Percentiles rank a stretch among this genome's conserved stretches.
Evolutionary conservation across 2,329 filamentous ascomycete species (phyloP).

Genomic region (Alternaria arbusti): DNA sequence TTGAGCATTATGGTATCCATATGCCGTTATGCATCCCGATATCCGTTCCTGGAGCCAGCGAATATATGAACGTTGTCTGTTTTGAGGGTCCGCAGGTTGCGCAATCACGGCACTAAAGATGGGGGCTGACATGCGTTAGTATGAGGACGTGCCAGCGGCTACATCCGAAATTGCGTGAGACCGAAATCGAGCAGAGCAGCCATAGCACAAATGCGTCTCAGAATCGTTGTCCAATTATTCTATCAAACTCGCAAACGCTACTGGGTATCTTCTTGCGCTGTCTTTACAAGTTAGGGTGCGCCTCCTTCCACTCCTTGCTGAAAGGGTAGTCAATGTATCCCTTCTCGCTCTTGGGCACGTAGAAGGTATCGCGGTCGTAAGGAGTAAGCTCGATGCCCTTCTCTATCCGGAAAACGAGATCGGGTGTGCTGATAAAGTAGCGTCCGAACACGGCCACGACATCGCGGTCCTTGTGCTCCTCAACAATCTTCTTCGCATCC

Average conservation of each 20-base stretch:
- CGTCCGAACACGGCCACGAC: slow-evolving; percentile 57
- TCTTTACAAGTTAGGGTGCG: background rate
- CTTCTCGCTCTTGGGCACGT: slow-evolving; percentile 41
- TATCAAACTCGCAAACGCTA: background rate
- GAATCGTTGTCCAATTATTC: background rate
- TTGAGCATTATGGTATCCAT: fast-evolving
- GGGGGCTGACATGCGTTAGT: background rate
- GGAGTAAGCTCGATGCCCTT: slow-evolving; percentile 52
- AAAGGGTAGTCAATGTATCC: slow-evolving; percentile 52
- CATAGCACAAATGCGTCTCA: background rate
- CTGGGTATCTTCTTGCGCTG: background rate
- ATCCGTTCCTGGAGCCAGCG: background rate
- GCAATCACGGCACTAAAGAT: background rate
- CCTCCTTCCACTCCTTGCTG: slow-evolving; percentile 26
- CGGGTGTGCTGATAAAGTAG: slow-evolving; percentile 58
- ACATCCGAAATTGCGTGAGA: background rate
- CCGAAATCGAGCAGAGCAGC: background rate
- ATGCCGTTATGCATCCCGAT: background rate
- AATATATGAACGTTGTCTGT: background rate
- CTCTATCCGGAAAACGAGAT: slow-evolving; percentile 55
- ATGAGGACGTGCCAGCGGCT: background rate
- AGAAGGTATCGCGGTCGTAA: slow-evolving; percentile 57
- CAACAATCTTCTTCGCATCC: slow-evolving; percentile 45
- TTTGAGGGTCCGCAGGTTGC: background rate
- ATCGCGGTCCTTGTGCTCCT: slow-evolving; percentile 53